These are phyloP conservation scores for Coniochaeta sp. DNA, from an alignment of 2,329 filamentous ascomycete genomes.

Conservation along the genomic window DNA sequence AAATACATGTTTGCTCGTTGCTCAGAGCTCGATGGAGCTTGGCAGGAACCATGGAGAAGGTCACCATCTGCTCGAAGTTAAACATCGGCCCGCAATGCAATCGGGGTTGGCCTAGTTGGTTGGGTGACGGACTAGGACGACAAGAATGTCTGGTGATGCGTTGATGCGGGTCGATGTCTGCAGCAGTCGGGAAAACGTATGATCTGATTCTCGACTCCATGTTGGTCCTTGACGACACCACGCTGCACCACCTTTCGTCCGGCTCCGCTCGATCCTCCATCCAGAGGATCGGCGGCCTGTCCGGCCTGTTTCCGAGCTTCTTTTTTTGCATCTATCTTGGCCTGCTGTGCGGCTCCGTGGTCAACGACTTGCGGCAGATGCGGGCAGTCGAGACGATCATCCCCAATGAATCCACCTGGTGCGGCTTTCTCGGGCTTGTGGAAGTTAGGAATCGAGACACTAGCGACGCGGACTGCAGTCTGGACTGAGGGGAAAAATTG, in stretches of 20 bases:
- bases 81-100: neutral
- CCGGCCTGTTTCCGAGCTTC: neutral
- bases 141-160: neutral
- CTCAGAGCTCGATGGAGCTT: neutral
- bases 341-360: too few species aligned
- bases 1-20: neutral
- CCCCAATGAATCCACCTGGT: neutral
- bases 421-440: neutral
- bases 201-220: neutral
- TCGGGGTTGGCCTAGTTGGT: too few species aligned
- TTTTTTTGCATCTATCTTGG: too few species aligned
- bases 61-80: neutral
- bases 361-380: neutral
- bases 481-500: neutral
- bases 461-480: neutral
- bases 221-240: neutral
- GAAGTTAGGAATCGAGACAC: neutral
- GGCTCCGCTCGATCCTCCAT: neutral
- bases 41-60: neutral
- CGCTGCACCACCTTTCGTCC: neutral
- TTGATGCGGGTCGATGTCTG: neutral
- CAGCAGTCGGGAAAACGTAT: conserved; percentile 1
- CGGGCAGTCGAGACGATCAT: neutral
- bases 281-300: neutral
- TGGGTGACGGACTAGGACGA: neutral